Evolutionary conservation across 805 yeast genomes (phyloP), one percentile per base, ranked within the genome.

Genomic region (Candida piceae): DNA sequence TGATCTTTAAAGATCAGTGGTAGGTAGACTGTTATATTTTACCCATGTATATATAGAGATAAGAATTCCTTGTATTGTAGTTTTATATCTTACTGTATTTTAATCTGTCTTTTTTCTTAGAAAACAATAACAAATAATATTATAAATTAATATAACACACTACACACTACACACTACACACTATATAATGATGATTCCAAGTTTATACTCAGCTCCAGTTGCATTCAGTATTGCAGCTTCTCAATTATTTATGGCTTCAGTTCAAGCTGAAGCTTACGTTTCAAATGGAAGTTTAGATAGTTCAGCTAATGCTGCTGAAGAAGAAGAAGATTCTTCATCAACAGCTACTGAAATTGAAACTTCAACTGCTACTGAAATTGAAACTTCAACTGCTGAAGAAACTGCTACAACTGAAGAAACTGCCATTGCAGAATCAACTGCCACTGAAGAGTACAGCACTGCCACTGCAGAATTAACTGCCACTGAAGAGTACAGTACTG

Each of bases 201-300:
- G 34, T 25, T 22, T 48, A 13, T 36, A 39, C 36, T 35, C 35
- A 27, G 32, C 21, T 19, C 38, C 40, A 23, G 10, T 40, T 20
- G 24, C 31, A 6, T 16, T 41, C 6, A 43, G 41, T 7, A 16
- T 48, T 26, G 44, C 47, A 6, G 19, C 32, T 12, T 36, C 45
- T 10, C 43, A 39, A 11, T 28, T 44, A 4, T 18, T 44, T 3
- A 39, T 38, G 15, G 36, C 26, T 18, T 18, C 32, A 7, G 26
- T 29, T 17, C 13, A 30, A 24, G 42, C 38, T 7, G 24, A 32
- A 11, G 36, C 28, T 25, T 29, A 26, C 13, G 7, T 27, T 13
- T 21, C 36, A 1, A 44, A 34, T 32, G 55, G 54, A 18, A 38
- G 50, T 17, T 37, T 49, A 4, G 55, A 50, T 29, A 45, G 19